Percentiles rank a stretch among this genome's conserved stretches.
These are phyloP conservation scores for Ceratocystis papillata DNA, from an alignment of 2,329 filamentous ascomycete species.

Conservation along the genomic window DNA sequence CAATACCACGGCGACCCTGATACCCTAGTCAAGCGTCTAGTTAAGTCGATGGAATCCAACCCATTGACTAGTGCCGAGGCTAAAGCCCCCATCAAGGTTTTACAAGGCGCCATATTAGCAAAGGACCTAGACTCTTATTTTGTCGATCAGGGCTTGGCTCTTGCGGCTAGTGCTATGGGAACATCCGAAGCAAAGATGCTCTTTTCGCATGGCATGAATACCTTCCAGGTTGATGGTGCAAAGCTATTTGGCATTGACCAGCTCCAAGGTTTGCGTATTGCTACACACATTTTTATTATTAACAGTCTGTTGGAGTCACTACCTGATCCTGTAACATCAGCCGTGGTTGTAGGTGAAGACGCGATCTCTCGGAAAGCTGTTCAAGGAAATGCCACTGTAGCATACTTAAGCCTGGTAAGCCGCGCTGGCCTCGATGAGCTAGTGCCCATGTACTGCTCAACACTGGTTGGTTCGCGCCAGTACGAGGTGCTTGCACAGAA, in stretches of 20 bases:
- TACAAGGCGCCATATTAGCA: slow-evolving; percentile 66
- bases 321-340: background rate
- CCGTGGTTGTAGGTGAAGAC: background rate
- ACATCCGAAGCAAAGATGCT: slow-evolving; percentile 31
- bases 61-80: slow-evolving; percentile 48
- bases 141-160: slow-evolving; percentile 46
- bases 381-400: slow-evolving; percentile 65
- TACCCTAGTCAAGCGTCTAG: slow-evolving; percentile 46
- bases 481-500: slow-evolving; percentile 66
- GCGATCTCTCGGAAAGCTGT: slow-evolving; percentile 32
- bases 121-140: slow-evolving; percentile 48
- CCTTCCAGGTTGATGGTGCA: slow-evolving; percentile 33
- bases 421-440: slow-evolving; percentile 62
- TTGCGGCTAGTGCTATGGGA: slow-evolving; percentile 31
- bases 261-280: slow-evolving; percentile 54
- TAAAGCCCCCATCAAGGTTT: slow-evolving; percentile 55
- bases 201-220: slow-evolving; percentile 28
- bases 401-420: slow-evolving; percentile 71
- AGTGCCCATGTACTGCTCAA: slow-evolving; percentile 79
- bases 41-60: slow-evolving; percentile 49
- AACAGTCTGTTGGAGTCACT: slow-evolving; percentile 56
- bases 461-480: slow-evolving; percentile 53
- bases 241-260: slow-evolving; percentile 48
- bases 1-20: slow-evolving; percentile 49
- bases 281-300: slow-evolving; percentile 56